These are phyloP conservation scores for Vitis hybrid DNA, from an alignment of 177 flowering plant genomes.

Conservation along the genomic window DNA sequence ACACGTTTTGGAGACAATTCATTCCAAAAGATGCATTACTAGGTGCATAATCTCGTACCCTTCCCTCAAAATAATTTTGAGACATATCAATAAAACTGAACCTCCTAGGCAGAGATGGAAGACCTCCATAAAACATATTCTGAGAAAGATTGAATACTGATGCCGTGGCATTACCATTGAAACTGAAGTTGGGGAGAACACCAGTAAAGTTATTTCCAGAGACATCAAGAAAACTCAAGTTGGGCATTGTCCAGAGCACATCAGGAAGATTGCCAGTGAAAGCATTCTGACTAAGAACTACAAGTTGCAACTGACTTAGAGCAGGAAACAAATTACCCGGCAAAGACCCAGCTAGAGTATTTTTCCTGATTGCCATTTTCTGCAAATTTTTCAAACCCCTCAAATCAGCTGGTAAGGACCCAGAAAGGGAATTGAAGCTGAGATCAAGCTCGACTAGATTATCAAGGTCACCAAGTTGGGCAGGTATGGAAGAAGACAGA, in stretches of 20 bases:
- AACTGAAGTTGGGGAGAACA: conserved; percentile 23
- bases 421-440: conserved; percentile 38
- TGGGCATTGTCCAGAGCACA: conserved; percentile 27
- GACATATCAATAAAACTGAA: conserved; percentile 33
- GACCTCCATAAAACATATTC: conserved; percentile 38
- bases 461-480: conserved; percentile 43
- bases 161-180: conserved; percentile 19
- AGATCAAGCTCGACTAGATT: conserved; percentile 53
- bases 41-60: conserved; percentile 26
- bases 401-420: conserved; percentile 34
- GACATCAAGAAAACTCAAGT: conserved; percentile 35
- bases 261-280: conserved; percentile 38
- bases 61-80: conserved; percentile 44
- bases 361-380: conserved; percentile 30
- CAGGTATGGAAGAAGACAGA: conserved; percentile 45
- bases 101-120: conserved; percentile 23
- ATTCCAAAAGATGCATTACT: conserved; percentile 38
- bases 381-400: conserved; percentile 37
- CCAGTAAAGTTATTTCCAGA: conserved; percentile 46
- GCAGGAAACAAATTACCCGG: conserved; percentile 25
- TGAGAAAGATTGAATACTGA: conserved; percentile 30
- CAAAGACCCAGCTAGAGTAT: conserved; percentile 29
- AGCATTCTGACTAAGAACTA: conserved; percentile 27
- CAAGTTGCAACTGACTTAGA: conserved; percentile 28
- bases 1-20: conserved; percentile 70